Conservation (phyloP, 2,329 filamentous ascomycete species). For the Neonectria magnoliae region DNA sequence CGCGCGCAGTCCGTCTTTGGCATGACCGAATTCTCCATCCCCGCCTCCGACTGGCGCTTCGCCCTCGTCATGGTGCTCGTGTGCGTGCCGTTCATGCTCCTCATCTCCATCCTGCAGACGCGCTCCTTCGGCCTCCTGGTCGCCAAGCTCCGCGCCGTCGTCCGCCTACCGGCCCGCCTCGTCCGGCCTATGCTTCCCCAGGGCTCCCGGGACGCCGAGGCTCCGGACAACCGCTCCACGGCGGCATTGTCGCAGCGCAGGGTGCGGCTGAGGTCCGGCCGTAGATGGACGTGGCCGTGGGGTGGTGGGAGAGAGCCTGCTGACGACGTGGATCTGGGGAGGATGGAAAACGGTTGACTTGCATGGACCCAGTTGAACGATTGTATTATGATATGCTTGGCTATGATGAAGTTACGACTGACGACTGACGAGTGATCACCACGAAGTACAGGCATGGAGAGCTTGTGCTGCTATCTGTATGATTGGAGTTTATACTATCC, state of each 20-base stretch:
- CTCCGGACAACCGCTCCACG: conserved; percentile 36
- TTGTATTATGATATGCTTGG: conserved; percentile 1
- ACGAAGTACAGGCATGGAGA: not conserved
- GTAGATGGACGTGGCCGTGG: conserved; percentile 26
- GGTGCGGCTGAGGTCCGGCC: conserved; percentile 4
- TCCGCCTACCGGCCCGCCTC: conserved; percentile 14
- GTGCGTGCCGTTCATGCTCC: conserved; percentile 60
- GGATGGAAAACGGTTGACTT: conserved; percentile 20
- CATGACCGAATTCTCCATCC: conserved; percentile 57
- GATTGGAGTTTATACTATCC: not conserved
- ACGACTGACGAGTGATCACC: conserved; percentile 2
- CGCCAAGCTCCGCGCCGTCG: conserved; percentile 30
- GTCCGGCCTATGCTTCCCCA: conserved; percentile 15
- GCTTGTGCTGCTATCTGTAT: conserved; percentile 1
- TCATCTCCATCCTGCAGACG: conserved; percentile 58
- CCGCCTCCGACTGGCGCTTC: conserved; percentile 57
- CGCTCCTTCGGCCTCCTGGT: conserved; percentile 48
- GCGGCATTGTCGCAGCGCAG: conserved; percentile 15
- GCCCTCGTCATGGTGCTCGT: conserved; percentile 72
- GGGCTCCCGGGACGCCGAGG: conserved; percentile 28
- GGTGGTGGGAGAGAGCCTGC: not conserved
- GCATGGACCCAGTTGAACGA: not conserved
- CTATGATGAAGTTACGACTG: conserved; percentile 4
- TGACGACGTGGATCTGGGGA: conserved; percentile 28
- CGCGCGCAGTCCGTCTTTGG: conserved; percentile 60